Evolutionary conservation across 2,329 filamentous ascomycete species (phyloP).

Genomic region (Colletotrichum viniferum): DNA sequence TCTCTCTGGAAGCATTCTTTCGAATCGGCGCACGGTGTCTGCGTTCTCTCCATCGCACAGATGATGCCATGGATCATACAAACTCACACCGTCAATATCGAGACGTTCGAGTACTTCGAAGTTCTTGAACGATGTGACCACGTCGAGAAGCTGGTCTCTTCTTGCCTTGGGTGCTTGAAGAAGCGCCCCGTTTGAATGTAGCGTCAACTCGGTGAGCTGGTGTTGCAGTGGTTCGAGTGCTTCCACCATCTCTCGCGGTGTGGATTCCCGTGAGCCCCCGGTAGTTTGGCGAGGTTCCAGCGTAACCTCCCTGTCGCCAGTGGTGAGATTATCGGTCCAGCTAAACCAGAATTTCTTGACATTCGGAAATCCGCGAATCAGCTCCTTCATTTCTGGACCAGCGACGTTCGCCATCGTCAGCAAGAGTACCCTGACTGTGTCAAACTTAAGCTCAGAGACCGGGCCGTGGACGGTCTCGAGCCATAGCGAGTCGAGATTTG

Average conservation of each 20-base stretch:
- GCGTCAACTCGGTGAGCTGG: background rate
- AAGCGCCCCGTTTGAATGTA: background rate
- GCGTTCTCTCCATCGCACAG: background rate
- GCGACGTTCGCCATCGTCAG: background rate
- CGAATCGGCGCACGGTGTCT: background rate
- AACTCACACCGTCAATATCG: background rate
- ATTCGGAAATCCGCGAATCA: background rate
- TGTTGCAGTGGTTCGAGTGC: background rate
- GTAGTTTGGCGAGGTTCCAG: background rate
- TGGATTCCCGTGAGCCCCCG: background rate
- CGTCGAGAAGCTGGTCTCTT: background rate
- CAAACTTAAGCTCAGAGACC: background rate
- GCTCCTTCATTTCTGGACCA: background rate
- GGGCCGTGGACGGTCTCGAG: background rate
- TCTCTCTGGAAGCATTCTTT: background rate
- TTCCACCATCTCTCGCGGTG: background rate
- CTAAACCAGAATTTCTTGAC: background rate
- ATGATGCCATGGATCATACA: background rate
- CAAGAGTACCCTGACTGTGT: background rate
- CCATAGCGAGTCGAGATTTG: background rate
- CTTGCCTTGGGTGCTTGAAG: background rate
- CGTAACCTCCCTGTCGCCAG: no score
- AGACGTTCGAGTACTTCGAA: background rate
- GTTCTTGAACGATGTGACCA: background rate
- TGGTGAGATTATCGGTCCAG: background rate